Evolutionary conservation across 306 rosid species (phyloP), one percentile per base, ranked within the genome.

Genomic region (Lathyrus aphaca): DNA sequence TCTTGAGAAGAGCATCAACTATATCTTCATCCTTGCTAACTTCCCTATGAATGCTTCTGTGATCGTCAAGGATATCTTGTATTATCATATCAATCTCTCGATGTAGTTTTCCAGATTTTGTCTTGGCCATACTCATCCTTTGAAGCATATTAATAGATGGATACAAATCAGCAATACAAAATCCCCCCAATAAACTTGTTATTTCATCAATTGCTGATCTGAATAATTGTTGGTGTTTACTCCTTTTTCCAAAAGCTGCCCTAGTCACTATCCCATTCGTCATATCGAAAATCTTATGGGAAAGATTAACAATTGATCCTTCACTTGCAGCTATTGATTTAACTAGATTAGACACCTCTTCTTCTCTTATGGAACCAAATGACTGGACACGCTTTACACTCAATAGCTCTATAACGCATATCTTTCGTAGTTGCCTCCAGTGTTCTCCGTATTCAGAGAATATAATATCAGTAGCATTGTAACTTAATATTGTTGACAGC

Each of bases 1-100:
- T 10, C 42, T 44, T 65, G 37, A 82, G 80, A 32, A 78, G 75
- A 46, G 29, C 72, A 70, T 82, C 77, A 35, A 78, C 40, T 9
- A 78, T 39, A 53, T 74, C 72, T 25, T 78, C 80, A 48, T 23
- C 45, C 49, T 10, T 19, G 8, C 5, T 19, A 15, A 1, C 48
- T 49, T 68, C 45, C 10, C 13, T 3, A 3, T n/a, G 17, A 13
- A 2, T 50, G 10, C 55, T 37, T 25, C 3, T 79, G 50, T 79
- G 80, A 17, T 74, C 65, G 0, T 44, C 37, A 2, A 74, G 3
- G 7, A 80, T 75, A 18, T 70, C 57, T 42, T 71, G 67, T 10
- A 75, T 17, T 25, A 80, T 19, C 14, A 12, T 21, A 32, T 80
- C 84, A 40, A 0, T 5, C 25, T 57, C 50, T 14, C 16, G 19